These are phyloP conservation scores for Coemansia sp. DNA, from an alignment of 192 early-diverging fungal species.

Conservation along the genomic window DNA sequence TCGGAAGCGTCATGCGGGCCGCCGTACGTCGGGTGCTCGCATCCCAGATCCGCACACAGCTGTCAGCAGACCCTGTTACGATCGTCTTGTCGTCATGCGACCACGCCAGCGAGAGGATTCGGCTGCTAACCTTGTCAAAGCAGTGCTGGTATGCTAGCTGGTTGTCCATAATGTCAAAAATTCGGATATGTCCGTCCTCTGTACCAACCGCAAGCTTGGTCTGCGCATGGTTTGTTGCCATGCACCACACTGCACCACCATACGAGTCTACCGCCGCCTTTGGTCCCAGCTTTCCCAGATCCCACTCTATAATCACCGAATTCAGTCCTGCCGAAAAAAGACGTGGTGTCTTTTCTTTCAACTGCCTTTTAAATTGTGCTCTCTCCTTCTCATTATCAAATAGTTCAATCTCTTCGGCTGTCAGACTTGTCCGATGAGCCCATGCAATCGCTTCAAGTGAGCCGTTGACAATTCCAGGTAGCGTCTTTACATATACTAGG, in stretches of 20 bases:
- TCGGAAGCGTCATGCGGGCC: conserved; percentile 77
- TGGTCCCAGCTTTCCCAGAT: conserved; percentile 66
- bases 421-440: conserved; percentile 72
- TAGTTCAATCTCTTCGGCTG: conserved; percentile 63
- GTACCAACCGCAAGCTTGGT: conserved; percentile 86
- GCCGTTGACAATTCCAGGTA: conserved; percentile 73
- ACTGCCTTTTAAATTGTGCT: conserved; percentile 50
- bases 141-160: conserved; percentile 66
- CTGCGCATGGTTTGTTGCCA: conserved; percentile 74
- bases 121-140: conserved; percentile 63
- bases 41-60: conserved; percentile 73
- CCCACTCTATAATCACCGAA: conserved; percentile 86
- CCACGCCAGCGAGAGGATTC: conserved; percentile 89
- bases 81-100: conserved; percentile 67
- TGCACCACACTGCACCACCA: conserved; percentile 95
- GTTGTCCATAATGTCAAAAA: conserved; percentile 82
- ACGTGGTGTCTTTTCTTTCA: conserved; percentile 61
- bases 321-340: conserved; percentile 87
- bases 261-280: conserved; percentile 71
- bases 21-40: conserved; percentile 56
- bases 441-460: conserved; percentile 82
- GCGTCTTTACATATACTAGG: conserved; percentile 81
- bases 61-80: conserved; percentile 82
- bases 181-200: conserved; percentile 86
- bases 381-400: conserved; percentile 68